Evolutionary conservation across 169 alveolate genomes (phyloP), one percentile per base, ranked within the genome.

Genomic region (Plasmodium vivax): DNA sequence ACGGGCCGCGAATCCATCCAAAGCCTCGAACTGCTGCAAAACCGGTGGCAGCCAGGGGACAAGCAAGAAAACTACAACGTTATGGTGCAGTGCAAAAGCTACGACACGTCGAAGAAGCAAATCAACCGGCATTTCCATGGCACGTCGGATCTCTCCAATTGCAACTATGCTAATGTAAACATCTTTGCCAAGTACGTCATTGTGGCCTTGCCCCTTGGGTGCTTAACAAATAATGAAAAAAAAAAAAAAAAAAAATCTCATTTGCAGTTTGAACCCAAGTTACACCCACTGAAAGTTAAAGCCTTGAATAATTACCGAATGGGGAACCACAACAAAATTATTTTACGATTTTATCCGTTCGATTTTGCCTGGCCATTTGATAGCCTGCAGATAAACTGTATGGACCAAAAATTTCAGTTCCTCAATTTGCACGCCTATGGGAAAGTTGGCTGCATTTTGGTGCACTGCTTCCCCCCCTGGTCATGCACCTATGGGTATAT

Each of bases 381-480:
- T 41, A 91, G 95, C 51, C 83, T 95, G 68, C 98, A 96, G 91
- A 16, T 96, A 82, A 96, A 96, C 58, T 93, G 96, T 56, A 87
- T 96, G 73, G 98, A 96, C 68, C 96, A 92, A 41, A 83, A 95
- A 47, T 96, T 96, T 91, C 98, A 96, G 71, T 96, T 95, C 81
- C 56, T 96, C 74, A 95, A 96, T 94, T 72, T 96, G 58, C 94
- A 96, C 82, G 92, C 95, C 72, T 96, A 96, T 72, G 98, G 98
- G 2, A 95, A 96, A 73, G 19, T 68, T 43, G 98, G 98, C 16
- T 95, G 97, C 58, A 62, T 96, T 36, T 77, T 96, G 84, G 98
- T 96, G 14, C 98, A 96, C 80, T 93, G 96, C 51, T 96, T 96
- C 79, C 98, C 98, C 0, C 98, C 98, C 10, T 96, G 93, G 96